These are phyloP conservation scores for Carex littledalei DNA, from an alignment of 176 grass and related monocot species.

Conservation along the genomic window DNA sequence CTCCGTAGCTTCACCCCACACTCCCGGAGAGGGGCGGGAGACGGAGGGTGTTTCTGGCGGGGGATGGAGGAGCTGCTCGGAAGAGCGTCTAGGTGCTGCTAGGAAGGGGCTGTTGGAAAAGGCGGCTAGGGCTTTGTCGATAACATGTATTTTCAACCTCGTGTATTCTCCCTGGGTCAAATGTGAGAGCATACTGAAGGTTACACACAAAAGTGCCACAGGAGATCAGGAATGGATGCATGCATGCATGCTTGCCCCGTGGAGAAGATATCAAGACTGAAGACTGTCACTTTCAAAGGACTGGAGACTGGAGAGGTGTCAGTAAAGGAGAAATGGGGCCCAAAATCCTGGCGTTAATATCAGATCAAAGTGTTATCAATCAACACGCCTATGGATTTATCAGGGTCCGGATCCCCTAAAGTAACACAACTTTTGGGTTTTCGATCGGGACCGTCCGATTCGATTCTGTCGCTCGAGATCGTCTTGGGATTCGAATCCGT, in stretches of 20 bases:
- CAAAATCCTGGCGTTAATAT: conserved; percentile 17
- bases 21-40: no score
- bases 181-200: neutral
- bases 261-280: neutral
- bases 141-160: neutral
- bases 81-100: no score
- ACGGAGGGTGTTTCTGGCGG: no score
- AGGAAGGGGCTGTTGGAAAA: no score
- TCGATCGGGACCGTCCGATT: no score
- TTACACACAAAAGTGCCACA: neutral
- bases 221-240: neutral
- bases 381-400: conserved; percentile 8
- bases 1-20: no score
- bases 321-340: conserved; percentile 24
- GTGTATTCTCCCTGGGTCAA: neutral
- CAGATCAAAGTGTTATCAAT: conserved; percentile 19
- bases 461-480: no score
- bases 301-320: conserved; percentile 16
- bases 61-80: no score
- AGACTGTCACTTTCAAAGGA: conserved; percentile 7
- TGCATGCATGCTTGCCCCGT: neutral
- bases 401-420: neutral
- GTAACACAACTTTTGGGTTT: no score
- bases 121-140: no score
- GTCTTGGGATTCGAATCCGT: no score